Conservation (phyloP, 805 yeast genomes). For the Ogataea neopini region DNA sequence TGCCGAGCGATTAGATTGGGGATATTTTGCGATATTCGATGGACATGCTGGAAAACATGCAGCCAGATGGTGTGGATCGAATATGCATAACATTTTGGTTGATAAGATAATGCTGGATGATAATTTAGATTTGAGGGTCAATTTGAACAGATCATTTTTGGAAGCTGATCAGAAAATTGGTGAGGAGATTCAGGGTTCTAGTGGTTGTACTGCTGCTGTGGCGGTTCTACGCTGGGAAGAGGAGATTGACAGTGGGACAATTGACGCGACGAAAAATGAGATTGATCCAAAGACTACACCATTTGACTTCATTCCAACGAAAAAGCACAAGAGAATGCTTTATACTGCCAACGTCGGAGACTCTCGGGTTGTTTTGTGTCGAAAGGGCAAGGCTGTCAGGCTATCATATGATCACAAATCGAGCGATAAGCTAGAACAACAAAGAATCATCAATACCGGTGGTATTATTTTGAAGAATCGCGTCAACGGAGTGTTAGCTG, state of each 20-base stretch:
- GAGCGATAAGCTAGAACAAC: conserved; percentile 72
- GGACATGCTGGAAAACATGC: conserved; percentile 96
- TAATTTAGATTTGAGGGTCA: conserved; percentile 58
- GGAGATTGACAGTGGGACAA: conserved; percentile 22
- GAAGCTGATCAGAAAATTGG: conserved; percentile 73
- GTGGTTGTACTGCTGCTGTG: conserved; percentile 96
- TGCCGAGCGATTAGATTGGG: conserved; percentile 90
- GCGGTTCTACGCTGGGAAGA: conserved; percentile 87
- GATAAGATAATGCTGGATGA: conserved; percentile 51
- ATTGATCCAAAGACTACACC: conserved; percentile 27
- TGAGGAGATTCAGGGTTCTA: conserved; percentile 61
- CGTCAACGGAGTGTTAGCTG: conserved; percentile 95
- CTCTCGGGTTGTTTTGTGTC: conserved; percentile 75
- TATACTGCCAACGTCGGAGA: conserved; percentile 97
- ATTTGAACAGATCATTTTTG: conserved; percentile 67
- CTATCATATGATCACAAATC: conserved; percentile 94
- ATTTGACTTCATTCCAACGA: conserved; percentile 50
- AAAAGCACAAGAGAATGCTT: conserved; percentile 65
- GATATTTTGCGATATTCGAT: conserved; percentile 92
- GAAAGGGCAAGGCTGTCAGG: conserved; percentile 74
- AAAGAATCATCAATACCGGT: conserved; percentile 74
- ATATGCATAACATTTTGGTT: conserved; percentile 70
- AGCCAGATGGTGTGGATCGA: conserved; percentile 93
- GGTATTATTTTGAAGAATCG: conserved; percentile 88
- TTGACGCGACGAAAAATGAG: conserved; percentile 7